A percentile compares a stretch with the other conserved stretches of the same genome.
phyloP scores from a whole-genome alignment of 2,329 filamentous ascomycete species.

The Ceratocystis eucalypticola region DNA sequence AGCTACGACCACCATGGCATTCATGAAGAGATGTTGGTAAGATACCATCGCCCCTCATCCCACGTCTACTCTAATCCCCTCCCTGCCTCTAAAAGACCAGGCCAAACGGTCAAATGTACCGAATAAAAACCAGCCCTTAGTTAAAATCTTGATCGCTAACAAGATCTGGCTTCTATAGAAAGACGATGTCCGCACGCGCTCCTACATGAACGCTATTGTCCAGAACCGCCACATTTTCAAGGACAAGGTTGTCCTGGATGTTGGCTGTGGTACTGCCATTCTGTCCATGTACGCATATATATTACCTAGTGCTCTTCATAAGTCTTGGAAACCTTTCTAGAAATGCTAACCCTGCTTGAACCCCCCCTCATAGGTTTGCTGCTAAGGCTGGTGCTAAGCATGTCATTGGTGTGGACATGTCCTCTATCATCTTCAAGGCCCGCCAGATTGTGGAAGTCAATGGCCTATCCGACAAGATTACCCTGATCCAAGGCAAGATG shows the following conservation, averaged over 20 bases:
- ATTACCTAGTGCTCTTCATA: slow-evolving; percentile 16
- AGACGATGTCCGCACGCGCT: slow-evolving; percentile 93
- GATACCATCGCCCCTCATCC: not conserved
- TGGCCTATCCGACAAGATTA: slow-evolving; percentile 90
- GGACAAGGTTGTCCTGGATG: slow-evolving; percentile 74
- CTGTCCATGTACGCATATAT: slow-evolving; percentile 68
- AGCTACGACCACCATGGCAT: slow-evolving; percentile 99
- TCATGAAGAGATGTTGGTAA: slow-evolving; percentile 95
- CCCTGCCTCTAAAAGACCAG: not conserved
- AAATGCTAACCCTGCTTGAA: slow-evolving; percentile 9
- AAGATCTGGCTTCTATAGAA: slow-evolving; percentile 45
- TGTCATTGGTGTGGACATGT: slow-evolving; percentile 98
- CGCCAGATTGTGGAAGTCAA: slow-evolving; percentile 87
- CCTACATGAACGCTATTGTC: slow-evolving; percentile 94
- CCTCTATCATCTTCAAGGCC: slow-evolving; percentile 97
- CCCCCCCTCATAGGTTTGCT: slow-evolving; percentile 59
- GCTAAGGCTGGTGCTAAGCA: slow-evolving; percentile 94
- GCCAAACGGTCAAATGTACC: not conserved
- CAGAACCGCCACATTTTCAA: slow-evolving; percentile 94
- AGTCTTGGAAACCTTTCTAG: slow-evolving; percentile 13
- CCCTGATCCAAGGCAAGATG: slow-evolving; percentile 98
- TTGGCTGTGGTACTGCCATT: slow-evolving; percentile 93
- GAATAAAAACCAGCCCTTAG: too few species aligned
- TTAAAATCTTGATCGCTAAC: slow-evolving; percentile 22
- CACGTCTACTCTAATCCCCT: not conserved